Evolutionary conservation across 2,329 filamentous ascomycete species (phyloP), one percentile per base, ranked within the genome.

Genomic region (Diaporthe caulivora): DNA sequence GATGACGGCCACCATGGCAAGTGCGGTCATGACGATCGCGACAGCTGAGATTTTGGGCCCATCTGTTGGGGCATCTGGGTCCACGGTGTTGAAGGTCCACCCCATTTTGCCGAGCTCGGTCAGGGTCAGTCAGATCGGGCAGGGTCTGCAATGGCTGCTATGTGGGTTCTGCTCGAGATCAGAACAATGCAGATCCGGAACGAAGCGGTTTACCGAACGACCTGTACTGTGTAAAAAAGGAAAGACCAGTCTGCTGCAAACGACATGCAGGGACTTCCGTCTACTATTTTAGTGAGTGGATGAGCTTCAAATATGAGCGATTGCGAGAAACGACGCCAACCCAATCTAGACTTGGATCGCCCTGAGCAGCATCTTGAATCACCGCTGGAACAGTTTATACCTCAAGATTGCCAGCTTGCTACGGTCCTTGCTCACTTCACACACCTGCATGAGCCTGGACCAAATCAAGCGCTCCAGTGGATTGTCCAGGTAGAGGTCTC

Each of bases 61-160:
- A 40, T 79, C 78, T n/a, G 80, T 83, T n/a, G 80, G 79, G 21
- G 79, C 80, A 73, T 80, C 76, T 55, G 78, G 72, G 60, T 81
- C 77, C 3, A 74, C 70, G 26, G 81, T 80, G 76, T 84, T 83
- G 78, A 79, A 81, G 10, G 81, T 82, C 83, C 83, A 84, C 47
- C 78, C 80, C 81, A 83, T 83, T 37, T 34, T 70, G 68, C 54
- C 40, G 47, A 24, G 21, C 17, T 37, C n/a, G 62, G 62, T 51
- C 60, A 51, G 24, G 29, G 17, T 49, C 26, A 24, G 18, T n/a
- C 26, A 49, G 60, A 49, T 60, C n/a, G 44, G 21, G 40, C 60
- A 34, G 42, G 40, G 44, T 65, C n/a, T 24, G 62, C 29, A 37
- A 7, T 40, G 44, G 31, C 42, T 65, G 62, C 21, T 65, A 51